Evolutionary conservation across 345 rosid genomes (phyloP).

Genomic region (Gossypioides kirkii): DNA sequence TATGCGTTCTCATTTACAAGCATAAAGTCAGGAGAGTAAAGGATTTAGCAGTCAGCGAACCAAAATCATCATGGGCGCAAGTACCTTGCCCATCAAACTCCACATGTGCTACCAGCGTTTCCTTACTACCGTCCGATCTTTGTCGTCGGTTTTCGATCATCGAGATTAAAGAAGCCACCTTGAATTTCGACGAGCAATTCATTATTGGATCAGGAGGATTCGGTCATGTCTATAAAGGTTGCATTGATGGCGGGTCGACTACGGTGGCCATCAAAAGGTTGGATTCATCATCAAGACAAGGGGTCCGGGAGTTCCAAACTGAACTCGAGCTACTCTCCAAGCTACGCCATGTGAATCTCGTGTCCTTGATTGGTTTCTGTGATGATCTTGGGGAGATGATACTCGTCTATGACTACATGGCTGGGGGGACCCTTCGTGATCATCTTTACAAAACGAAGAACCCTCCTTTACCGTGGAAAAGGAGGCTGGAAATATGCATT

Average conservation of each 20-base stretch:
- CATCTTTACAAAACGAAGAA: slow-evolving; percentile 24
- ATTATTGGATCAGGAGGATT: slow-evolving; percentile 46
- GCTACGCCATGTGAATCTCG: slow-evolving; percentile 34
- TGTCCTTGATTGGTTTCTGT: slow-evolving; percentile 42
- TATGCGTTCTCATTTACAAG: background rate
- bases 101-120: slow-evolving; percentile 14
- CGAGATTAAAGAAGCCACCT: slow-evolving; percentile 7
- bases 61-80: background rate
- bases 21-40: background rate
- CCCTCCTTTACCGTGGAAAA: slow-evolving; percentile 29
- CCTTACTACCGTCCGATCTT: slow-evolving; percentile 19
- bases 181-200: slow-evolving; percentile 24
- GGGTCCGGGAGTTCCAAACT: slow-evolving; percentile 28
- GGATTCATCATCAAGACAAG: slow-evolving; percentile 34
- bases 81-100: background rate
- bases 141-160: background rate
- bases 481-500: slow-evolving; percentile 26
- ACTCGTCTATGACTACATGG: slow-evolving; percentile 37
- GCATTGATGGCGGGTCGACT: slow-evolving; percentile 31
- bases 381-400: slow-evolving; percentile 40
- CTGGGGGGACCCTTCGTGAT: slow-evolving; percentile 24
- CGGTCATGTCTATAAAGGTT: slow-evolving; percentile 44
- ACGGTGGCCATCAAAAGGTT: slow-evolving; percentile 41
- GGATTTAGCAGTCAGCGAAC: background rate
- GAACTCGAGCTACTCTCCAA: slow-evolving; percentile 33